Evolutionary conservation across 2,329 filamentous ascomycete genomes (phyloP), one percentile per base, ranked within the genome.

Genomic region (Colletotrichum plurivorum): DNA sequence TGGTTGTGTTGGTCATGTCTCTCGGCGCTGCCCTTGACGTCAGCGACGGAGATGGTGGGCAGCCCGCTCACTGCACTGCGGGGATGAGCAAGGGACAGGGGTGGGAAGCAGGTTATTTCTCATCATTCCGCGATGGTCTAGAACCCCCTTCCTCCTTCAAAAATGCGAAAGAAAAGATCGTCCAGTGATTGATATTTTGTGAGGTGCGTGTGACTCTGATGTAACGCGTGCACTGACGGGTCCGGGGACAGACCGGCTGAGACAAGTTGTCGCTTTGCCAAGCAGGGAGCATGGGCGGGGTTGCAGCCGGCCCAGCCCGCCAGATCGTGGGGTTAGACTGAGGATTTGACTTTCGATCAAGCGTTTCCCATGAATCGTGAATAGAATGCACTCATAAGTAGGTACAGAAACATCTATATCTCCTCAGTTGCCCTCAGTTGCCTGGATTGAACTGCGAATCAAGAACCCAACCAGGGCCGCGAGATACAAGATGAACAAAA

Each of bases 21-120:
- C 41, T 56, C 51, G 45, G 49, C 18, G 22, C 27, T 51, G n/a
- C 55, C 48, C 67, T 69, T 69, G 67, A 69, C 67, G 67, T 69
- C 67, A 69, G 62, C 65, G 61, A 31, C 46, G 39, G 45, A 54
- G 61, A 57, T 49, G 62, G 39, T 39, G 31, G 39, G 49, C 43
- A 41, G 49, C 41, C 4, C 20, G n/a, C 31, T 36, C 31, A 36
- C 31, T 8, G 9, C 31, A 9, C 22, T 69, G 66, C 66, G 67
- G 67, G 62, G 49, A 53, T 51, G n/a, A 36, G 41, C 13, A 22
- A 20, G 46, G 31, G 43, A 61, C 62, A 69, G 62, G 67, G 67
- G 55, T 69, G 12, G 51, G 54, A 66, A 69, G 64, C 67, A 67
- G 67, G 67, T 66, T 69, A 66, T 58, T 67, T 65, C 49, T 13